Evolutionary conservation across 352 stramenopile species (phyloP).

Genomic region (Peronospora tabacina): DNA sequence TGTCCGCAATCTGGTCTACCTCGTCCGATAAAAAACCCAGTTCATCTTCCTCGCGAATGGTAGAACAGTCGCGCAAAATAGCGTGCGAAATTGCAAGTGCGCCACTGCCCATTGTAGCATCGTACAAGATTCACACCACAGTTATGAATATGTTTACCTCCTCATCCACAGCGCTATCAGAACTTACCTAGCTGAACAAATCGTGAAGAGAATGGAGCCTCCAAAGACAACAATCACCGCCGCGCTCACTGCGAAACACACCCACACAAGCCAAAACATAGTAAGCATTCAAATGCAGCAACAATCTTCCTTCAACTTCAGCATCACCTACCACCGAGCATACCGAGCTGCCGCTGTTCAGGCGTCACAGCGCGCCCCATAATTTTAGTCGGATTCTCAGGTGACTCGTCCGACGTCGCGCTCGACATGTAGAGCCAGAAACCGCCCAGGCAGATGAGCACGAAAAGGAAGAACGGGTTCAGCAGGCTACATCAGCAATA

Average conservation of each 20-base stretch:
- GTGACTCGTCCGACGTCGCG: constrained; percentile 53
- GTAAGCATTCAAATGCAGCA: constrained; percentile 2
- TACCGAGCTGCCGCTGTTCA: constrained; percentile 75
- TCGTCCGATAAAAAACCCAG: constrained; percentile 69
- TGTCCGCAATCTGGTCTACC: constrained; percentile 57
- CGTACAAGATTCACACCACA: constrained; percentile 1
- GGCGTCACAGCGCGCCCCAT: constrained; percentile 60
- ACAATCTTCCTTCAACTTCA: neutral
- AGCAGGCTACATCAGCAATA: constrained; percentile 38
- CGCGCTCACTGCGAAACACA: constrained; percentile 45
- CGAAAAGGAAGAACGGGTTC: constrained; percentile 85
- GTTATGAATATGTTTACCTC: neutral
- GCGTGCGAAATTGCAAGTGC: constrained; percentile 70
- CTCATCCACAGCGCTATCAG: neutral
- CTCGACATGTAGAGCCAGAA: constrained; percentile 82
- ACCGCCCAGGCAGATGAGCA: constrained; percentile 71
- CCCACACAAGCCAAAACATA: constrained; percentile 4
- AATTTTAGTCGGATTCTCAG: constrained; percentile 66
- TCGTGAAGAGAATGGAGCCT: constrained; percentile 83
- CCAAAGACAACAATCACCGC: constrained; percentile 76
- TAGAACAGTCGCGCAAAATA: constrained; percentile 70
- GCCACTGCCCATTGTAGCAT: constrained; percentile 28
- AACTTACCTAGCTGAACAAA: constrained; percentile 69
- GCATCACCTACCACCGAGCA: constrained; percentile 50
- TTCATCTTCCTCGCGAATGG: constrained; percentile 71